A percentile compares a stretch with the other conserved stretches of the same genome.
Conservation (phyloP, 805 yeast species). For the Metschnikowia hibisci region DNA sequence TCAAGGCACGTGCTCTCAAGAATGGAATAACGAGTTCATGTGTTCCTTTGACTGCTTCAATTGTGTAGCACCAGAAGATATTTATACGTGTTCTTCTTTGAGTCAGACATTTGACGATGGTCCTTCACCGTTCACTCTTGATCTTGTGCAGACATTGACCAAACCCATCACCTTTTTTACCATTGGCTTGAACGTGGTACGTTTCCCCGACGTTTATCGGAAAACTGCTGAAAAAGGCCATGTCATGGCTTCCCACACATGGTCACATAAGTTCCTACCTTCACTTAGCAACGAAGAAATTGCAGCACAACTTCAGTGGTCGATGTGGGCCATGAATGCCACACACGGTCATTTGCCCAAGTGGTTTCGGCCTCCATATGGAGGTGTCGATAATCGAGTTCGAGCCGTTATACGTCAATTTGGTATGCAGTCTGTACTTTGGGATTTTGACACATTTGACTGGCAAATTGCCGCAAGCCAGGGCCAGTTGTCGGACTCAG, state of each 20-base stretch:
- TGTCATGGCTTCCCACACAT: slow-evolving; percentile 81
- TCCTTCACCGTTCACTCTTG: slow-evolving; percentile 70
- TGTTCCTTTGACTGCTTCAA: slow-evolving; percentile 87
- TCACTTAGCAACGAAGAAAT: slow-evolving; percentile 72
- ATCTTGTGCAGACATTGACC: slow-evolving; percentile 49
- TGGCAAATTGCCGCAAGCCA: slow-evolving; percentile 57
- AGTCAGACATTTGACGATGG: slow-evolving; percentile 96
- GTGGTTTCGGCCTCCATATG: slow-evolving; percentile 96
- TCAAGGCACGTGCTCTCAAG: slow-evolving; percentile 57
- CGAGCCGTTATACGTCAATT: slow-evolving; percentile 75
- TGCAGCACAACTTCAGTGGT: slow-evolving; percentile 90
- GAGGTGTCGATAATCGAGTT: slow-evolving; percentile 86
- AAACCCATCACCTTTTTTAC: slow-evolving; percentile 75
- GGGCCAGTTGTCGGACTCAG: slow-evolving; percentile 46
- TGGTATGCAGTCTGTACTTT: slow-evolving; percentile 81
- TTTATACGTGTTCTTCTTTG: slow-evolving; percentile 65
- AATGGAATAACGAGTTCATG: slow-evolving; percentile 35
- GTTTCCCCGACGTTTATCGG: slow-evolving; percentile 69
- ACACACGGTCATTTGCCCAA: slow-evolving; percentile 83
- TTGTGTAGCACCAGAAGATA: slow-evolving; percentile 75
- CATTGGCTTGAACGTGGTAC: slow-evolving; percentile 75
- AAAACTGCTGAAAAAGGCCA: slow-evolving; percentile 62
- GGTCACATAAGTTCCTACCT: slow-evolving; percentile 89
- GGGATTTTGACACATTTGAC: slow-evolving; percentile 91
- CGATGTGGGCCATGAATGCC: slow-evolving; percentile 97